These are phyloP conservation scores for Coelastrella sp. DNA, from an alignment of 139 green algal species.

Conservation along the genomic window DNA sequence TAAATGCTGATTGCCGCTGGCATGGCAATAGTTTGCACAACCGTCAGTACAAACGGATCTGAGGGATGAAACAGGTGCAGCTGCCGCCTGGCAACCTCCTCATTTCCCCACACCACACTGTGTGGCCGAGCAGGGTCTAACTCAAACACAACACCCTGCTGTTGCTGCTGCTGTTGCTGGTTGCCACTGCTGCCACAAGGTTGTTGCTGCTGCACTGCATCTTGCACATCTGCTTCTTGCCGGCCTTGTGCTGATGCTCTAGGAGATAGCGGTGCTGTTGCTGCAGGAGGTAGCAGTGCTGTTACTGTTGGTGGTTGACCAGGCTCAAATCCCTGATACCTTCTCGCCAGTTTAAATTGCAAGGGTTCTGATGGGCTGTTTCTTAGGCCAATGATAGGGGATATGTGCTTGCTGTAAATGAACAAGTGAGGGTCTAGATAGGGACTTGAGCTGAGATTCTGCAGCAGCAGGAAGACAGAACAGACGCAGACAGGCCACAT, in stretches of 20 bases:
- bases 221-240: background rate
- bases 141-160: background rate
- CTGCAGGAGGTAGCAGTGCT: background rate
- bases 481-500: background rate
- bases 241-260: background rate
- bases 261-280: background rate
- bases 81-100: slow-evolving; percentile 29
- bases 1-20: slow-evolving; percentile 25
- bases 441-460: slow-evolving; percentile 41
- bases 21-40: slow-evolving; percentile 41
- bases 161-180: slow-evolving; percentile 18
- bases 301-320: background rate
- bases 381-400: slow-evolving; percentile 35
- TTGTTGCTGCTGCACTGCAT: background rate
- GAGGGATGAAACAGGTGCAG: slow-evolving; percentile 47
- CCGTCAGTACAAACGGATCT: slow-evolving; percentile 42
- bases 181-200: background rate
- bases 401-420: slow-evolving; percentile 41
- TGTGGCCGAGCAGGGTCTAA: slow-evolving; percentile 23
- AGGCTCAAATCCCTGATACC: background rate
- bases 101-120: slow-evolving; percentile 8
- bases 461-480: background rate
- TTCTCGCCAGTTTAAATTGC: slow-evolving; percentile 5
- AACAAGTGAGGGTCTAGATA: slow-evolving; percentile 44
- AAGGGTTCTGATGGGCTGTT: slow-evolving; percentile 21